These are phyloP conservation scores for Asterionellopsis glacialis DNA, from an alignment of 108 stramenopile species.

Conservation along the genomic window DNA sequence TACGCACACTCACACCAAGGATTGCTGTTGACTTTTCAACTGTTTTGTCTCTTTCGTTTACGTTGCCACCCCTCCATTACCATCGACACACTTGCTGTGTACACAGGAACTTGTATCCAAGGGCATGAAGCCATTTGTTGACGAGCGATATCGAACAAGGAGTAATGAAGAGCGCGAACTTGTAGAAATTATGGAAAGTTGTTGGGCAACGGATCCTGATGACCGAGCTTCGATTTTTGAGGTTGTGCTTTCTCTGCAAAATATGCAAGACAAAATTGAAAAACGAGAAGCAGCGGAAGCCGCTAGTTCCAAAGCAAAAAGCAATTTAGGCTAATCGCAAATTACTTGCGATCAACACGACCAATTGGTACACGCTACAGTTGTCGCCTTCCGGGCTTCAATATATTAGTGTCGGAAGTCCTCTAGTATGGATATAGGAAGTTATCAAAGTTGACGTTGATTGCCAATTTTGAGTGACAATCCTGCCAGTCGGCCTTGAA, in stretches of 20 bases:
- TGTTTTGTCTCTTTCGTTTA: background rate
- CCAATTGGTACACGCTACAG: no score
- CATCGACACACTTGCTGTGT: background rate
- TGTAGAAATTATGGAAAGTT: slow-evolving; percentile 31
- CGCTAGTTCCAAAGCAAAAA: no score
- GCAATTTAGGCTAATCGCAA: no score
- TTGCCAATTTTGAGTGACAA: no score
- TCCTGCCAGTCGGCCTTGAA: no score
- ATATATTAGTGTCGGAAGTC: no score
- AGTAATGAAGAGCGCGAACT: slow-evolving; percentile 27
- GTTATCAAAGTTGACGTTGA: no score
- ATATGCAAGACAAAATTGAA: no score
- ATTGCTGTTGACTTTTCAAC: background rate
- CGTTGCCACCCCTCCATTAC: background rate
- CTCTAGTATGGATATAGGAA: no score
- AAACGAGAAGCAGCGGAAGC: no score
- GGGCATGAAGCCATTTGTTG: slow-evolving; percentile 23
- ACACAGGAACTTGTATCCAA: slow-evolving; percentile 12
- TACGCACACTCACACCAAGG: background rate
- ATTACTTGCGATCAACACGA: no score
- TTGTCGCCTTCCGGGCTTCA: no score
- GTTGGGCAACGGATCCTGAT: slow-evolving; percentile 34
- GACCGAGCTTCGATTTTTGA: slow-evolving; percentile 21
- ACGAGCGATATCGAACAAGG: slow-evolving; percentile 26
- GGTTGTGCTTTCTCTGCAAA: background rate